Evolutionary conservation across 345 rosid genomes (phyloP).

Genomic region (Sonneratia alba): DNA sequence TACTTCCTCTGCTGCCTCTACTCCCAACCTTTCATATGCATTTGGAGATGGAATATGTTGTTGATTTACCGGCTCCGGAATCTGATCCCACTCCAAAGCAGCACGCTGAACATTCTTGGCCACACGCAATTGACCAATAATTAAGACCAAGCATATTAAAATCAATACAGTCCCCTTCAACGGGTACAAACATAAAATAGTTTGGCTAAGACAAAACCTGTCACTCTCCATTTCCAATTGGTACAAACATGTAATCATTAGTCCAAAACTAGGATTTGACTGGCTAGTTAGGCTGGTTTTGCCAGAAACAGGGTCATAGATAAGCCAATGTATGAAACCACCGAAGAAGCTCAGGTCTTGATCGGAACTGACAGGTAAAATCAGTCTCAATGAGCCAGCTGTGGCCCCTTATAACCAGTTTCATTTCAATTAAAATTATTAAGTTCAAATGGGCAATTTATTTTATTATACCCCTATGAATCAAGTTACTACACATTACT

Average conservation of each 20-base stretch:
- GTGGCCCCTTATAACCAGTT: neutral
- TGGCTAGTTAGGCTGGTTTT: neutral
- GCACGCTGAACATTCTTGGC: slow-evolving; percentile 21
- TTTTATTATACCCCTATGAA: neutral
- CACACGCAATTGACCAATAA: slow-evolving; percentile 35
- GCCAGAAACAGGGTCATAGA: neutral
- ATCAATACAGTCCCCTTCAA: neutral
- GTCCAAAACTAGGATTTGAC: neutral
- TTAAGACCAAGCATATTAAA: slow-evolving; percentile 3
- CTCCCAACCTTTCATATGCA: slow-evolving; percentile 27
- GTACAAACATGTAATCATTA: neutral
- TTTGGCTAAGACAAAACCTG: no score
- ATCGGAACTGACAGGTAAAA: neutral
- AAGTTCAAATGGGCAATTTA: neutral
- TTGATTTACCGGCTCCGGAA: slow-evolving; percentile 23
- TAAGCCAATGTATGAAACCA: neutral
- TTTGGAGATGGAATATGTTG: slow-evolving; percentile 20
- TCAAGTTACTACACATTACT: neutral
- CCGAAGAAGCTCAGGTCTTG: neutral
- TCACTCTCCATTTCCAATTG: neutral
- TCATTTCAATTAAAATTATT: neutral
- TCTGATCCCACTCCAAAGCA: slow-evolving; percentile 34
- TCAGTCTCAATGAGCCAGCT: neutral
- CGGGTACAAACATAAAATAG: neutral
- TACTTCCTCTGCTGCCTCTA: slow-evolving; percentile 32